Evolutionary conservation across 371 early-diverging fungal genomes (phyloP).

Genomic region (Mortierella sp.): DNA sequence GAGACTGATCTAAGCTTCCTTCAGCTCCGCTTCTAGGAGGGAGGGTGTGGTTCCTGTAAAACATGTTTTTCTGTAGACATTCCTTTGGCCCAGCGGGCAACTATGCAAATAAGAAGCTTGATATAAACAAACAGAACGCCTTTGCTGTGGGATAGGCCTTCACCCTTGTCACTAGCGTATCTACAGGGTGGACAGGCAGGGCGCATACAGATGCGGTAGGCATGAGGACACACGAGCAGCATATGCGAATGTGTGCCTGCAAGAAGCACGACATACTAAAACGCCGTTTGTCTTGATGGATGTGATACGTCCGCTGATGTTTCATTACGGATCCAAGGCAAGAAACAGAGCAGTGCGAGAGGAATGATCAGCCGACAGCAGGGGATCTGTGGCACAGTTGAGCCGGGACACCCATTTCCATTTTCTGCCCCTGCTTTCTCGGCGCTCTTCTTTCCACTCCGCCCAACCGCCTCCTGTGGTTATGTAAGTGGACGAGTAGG

Average conservation of each 20-base stretch:
- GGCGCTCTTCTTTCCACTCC: neutral
- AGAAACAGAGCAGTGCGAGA: no score
- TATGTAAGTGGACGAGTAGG: no score
- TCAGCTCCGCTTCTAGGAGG: conserved; percentile 36
- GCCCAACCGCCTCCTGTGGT: neutral
- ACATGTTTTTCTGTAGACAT: no score
- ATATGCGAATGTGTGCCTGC: neutral
- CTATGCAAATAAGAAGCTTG: no score
- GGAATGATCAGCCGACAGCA: neutral
- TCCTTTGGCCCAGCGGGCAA: no score
- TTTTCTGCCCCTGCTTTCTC: neutral
- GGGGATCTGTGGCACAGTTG: neutral
- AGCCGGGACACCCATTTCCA: neutral
- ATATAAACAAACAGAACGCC: no score
- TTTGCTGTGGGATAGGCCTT: no score
- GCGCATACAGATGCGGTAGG: neutral
- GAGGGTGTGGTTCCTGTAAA: no score
- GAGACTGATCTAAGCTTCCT: conserved; percentile 50
- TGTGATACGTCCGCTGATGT: neutral
- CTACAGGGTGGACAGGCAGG: no score
- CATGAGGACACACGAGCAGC: neutral
- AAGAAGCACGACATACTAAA: neutral
- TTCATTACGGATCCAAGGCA: neutral
- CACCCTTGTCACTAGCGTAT: no score
- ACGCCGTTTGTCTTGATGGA: neutral